Percentiles rank a stretch among this genome's conserved stretches.
Conservation (phyloP, 495 filamentous ascomycete species). For the Astrothelium macrocarpum region DNA sequence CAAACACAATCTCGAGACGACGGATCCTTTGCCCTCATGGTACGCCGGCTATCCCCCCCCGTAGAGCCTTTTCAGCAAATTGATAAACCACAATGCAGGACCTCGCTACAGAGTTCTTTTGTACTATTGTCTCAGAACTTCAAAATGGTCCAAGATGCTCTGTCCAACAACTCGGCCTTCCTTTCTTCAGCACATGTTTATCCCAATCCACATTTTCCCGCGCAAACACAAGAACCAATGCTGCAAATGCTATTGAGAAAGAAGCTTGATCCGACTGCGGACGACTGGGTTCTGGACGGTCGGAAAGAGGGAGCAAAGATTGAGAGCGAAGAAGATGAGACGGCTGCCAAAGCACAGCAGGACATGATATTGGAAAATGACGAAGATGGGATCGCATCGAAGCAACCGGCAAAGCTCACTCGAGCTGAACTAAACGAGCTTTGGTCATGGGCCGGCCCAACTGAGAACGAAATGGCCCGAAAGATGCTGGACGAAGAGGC, state of each 20-base stretch:
- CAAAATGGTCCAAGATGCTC: slow-evolving; percentile 6
- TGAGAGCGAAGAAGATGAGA: background rate
- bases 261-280: slow-evolving; percentile 66
- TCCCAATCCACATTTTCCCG: slow-evolving; percentile 66
- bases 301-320: slow-evolving; percentile 24
- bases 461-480: slow-evolving; percentile 34
- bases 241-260: slow-evolving; percentile 63
- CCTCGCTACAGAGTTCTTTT: slow-evolving; percentile 18
- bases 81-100: slow-evolving; percentile 8
- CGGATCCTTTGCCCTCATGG: background rate
- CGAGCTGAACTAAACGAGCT: slow-evolving; percentile 16
- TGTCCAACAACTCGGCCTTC: slow-evolving; percentile 16
- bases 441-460: slow-evolving; percentile 29
- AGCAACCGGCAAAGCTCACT: slow-evolving; percentile 21
- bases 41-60: background rate
- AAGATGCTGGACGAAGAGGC: slow-evolving; percentile 31
- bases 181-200: slow-evolving; percentile 41
- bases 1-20: background rate
- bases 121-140: slow-evolving; percentile 16
- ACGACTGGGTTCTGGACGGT: slow-evolving; percentile 60
- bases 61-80: background rate
- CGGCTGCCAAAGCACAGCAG: slow-evolving; percentile 14
- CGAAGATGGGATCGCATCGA: slow-evolving; percentile 10
- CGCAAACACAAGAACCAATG: slow-evolving; percentile 53
- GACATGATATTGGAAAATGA: slow-evolving; percentile 9